Conservation (phyloP, 106 monocot genomes). For the Cymbidium sinense region DNA sequence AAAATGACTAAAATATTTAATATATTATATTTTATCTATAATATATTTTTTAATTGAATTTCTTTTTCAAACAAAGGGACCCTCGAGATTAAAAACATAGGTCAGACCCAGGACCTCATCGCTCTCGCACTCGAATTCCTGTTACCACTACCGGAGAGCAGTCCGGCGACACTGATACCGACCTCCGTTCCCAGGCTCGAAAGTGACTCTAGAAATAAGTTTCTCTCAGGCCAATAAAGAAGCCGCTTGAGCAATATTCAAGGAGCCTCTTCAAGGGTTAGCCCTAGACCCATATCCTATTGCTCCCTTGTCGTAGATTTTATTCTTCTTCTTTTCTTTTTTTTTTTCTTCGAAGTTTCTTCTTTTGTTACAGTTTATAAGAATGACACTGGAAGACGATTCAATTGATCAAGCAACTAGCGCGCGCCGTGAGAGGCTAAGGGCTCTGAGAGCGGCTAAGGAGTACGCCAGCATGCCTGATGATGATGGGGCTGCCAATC, state of each 20-base stretch:
- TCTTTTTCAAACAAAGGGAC: too few species aligned
- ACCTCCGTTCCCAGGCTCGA: too few species aligned
- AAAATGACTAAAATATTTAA: too few species aligned
- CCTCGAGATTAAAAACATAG: too few species aligned
- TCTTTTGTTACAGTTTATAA: slow-evolving; percentile 3
- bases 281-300: not conserved
- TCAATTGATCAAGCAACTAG: slow-evolving; percentile 34
- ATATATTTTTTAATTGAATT: too few species aligned
- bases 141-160: too few species aligned
- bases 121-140: too few species aligned
- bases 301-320: not conserved
- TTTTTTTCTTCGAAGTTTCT: not conserved
- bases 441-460: slow-evolving; percentile 55
- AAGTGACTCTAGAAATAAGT: not conserved
- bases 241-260: not conserved
- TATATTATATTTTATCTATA: too few species aligned
- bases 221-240: not conserved
- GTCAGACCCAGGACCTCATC: too few species aligned
- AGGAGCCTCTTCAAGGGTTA: not conserved
- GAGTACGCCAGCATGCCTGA: slow-evolving; percentile 37
- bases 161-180: too few species aligned
- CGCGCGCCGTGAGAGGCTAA: slow-evolving; percentile 44
- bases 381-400: slow-evolving; percentile 34
- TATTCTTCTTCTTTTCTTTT: not conserved
- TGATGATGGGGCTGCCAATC: slow-evolving; percentile 6